phyloP scores from a whole-genome alignment of 495 filamentous ascomycete genomes.

The Apiosordaria backusii region DNA sequence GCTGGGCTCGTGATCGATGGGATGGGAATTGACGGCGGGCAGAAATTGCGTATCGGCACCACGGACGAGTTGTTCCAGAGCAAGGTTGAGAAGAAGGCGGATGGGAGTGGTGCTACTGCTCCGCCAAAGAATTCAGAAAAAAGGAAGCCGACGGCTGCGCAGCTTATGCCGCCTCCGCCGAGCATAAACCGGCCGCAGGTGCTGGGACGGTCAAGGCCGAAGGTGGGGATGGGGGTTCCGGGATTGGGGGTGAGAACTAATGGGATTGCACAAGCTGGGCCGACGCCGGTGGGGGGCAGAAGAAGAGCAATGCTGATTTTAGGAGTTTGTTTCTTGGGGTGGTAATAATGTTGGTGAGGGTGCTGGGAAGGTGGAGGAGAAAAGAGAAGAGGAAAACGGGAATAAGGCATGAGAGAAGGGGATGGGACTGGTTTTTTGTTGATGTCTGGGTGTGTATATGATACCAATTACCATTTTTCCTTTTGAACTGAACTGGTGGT shows the following conservation, averaged over 20 bases:
- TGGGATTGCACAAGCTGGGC: neutral
- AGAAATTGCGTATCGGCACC: constrained; percentile 64
- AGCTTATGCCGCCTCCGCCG: constrained; percentile 50
- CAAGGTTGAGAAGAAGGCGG: constrained; percentile 52
- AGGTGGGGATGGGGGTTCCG: constrained; percentile 2
- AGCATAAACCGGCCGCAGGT: constrained; percentile 59
- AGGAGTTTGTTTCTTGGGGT: constrained; percentile 63
- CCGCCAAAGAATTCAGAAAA: constrained; percentile 35
- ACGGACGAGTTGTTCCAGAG: constrained; percentile 63
- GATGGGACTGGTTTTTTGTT: neutral
- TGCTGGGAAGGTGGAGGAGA: neutral
- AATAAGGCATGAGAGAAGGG: neutral
- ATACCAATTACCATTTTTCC: neutral
- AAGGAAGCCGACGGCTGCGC: constrained; percentile 36
- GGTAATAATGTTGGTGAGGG: neutral
- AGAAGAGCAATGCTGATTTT: constrained; percentile 86
- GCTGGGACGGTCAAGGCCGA: constrained; percentile 39
- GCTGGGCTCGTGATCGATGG: constrained; percentile 72
- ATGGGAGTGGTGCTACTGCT: constrained; percentile 40
- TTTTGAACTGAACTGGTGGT: neutral
- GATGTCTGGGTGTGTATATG: neutral
- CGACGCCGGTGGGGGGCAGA: constrained; percentile 25
- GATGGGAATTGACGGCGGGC: constrained; percentile 61
- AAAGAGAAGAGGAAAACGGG: neutral
- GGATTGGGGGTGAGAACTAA: neutral